These are phyloP conservation scores for Chiua virens DNA, from an alignment of 768 basidiomycete genomes.

Conservation along the genomic window DNA sequence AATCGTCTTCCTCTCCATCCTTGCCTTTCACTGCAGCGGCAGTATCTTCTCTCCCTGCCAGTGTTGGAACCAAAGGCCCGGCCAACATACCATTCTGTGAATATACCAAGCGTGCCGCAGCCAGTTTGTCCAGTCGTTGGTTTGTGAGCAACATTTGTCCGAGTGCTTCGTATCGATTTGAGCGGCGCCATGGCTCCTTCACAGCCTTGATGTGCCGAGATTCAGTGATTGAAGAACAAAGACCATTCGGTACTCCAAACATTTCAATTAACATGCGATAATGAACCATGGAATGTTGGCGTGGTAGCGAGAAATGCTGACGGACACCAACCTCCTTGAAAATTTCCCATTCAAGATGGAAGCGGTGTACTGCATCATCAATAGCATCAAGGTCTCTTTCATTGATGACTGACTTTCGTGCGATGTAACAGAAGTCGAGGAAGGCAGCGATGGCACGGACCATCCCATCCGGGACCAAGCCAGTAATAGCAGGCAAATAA, in stretches of 20 bases:
- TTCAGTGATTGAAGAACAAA: conserved; percentile 38
- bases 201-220: conserved; percentile 11
- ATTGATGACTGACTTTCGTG: conserved; percentile 17
- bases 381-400: conserved; percentile 20
- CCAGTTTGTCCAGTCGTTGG: background rate
- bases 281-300: conserved; percentile 35
- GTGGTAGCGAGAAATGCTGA: conserved; percentile 24
- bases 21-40: background rate
- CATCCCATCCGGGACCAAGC: conserved; percentile 18
- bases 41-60: no score
- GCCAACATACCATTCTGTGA: background rate
- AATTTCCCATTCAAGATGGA: conserved; percentile 19
- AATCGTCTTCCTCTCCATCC: background rate
- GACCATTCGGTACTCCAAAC: conserved; percentile 36
- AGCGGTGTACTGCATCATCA: conserved; percentile 17
- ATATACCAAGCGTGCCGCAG: background rate
- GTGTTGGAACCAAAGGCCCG: background rate
- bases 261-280: conserved; percentile 22
- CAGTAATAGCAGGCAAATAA: conserved; percentile 21
- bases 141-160: background rate
- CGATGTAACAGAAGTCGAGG: conserved; percentile 37
- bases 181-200: background rate
- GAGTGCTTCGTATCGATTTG: background rate
- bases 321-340: conserved; percentile 12
- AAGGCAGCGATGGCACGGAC: conserved; percentile 19